Conservation (phyloP, 352 stramenopile genomes). For the Pilasporangium apinafurcum region DNA sequence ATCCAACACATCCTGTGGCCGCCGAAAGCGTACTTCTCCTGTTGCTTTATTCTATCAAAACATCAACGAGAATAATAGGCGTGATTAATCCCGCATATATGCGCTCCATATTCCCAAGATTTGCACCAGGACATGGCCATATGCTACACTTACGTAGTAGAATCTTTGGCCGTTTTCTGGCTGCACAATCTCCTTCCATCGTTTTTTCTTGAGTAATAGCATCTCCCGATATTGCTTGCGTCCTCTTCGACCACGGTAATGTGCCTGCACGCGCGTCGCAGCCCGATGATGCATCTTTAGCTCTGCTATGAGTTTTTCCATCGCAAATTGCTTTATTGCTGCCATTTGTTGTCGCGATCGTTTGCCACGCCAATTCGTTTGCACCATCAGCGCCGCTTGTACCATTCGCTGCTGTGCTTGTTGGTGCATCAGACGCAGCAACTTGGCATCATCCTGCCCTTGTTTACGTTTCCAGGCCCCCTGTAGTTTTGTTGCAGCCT, state of each 20-base stretch:
- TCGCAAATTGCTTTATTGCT: constrained; percentile 15
- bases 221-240: constrained; percentile 50
- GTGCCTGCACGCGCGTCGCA: constrained; percentile 69
- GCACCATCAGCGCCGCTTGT: constrained; percentile 29
- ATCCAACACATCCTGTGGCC: constrained; percentile 90
- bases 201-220: constrained; percentile 57
- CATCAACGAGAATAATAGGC: not conserved
- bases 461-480: constrained; percentile 53
- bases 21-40: constrained; percentile 87
- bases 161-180: constrained; percentile 69
- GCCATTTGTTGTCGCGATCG: constrained; percentile 19
- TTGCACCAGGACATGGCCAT: not conserved
- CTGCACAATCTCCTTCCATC: constrained; percentile 90
- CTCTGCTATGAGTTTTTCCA: constrained; percentile 37
- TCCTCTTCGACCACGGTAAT: constrained; percentile 63
- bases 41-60: constrained; percentile 84
- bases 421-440: constrained; percentile 35
- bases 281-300: constrained; percentile 57
- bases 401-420: constrained; percentile 23
- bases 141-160: constrained; percentile 75
- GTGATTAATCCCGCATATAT: constrained; percentile 1
- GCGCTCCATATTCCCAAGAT: not conserved
- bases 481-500: constrained; percentile 44
- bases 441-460: constrained; percentile 20
- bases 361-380: constrained; percentile 41